A percentile compares a stretch with the other conserved stretches of the same genome.
Evolutionary conservation across 495 filamentous ascomycete genomes (phyloP).

Genomic region (Penicillium malachiteum): DNA sequence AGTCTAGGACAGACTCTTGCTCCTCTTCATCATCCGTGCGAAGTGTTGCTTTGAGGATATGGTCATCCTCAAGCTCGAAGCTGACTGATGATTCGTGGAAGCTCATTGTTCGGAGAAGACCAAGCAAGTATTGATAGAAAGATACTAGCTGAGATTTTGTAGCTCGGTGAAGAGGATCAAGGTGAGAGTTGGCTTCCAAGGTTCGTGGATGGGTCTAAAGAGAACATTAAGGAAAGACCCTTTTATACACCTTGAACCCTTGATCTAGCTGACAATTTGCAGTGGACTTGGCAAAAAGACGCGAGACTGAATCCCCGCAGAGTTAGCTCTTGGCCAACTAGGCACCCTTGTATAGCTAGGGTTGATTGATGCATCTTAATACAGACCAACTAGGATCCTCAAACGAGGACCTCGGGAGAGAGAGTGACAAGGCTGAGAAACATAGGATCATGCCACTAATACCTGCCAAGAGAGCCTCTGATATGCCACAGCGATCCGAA

Average conservation of each 20-base stretch:
- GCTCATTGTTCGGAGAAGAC: conserved; percentile 32
- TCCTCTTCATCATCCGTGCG: conserved; percentile 26
- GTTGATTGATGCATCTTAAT: no score
- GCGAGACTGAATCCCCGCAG: background rate
- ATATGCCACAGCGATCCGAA: background rate
- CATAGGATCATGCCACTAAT: background rate
- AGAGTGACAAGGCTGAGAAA: background rate
- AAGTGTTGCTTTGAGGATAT: conserved; percentile 40
- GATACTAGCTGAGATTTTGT: no score
- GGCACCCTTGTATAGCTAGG: background rate
- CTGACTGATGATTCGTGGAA: conserved; percentile 42
- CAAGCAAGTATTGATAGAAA: no score
- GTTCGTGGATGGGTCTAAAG: no score
- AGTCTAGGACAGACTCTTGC: conserved; percentile 36
- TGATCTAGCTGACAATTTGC: no score
- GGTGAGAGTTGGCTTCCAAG: no score
- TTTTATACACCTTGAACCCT: background rate
- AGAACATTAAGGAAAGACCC: no score
- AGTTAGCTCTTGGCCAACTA: background rate
- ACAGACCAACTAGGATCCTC: no score
- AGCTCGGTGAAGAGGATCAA: no score
- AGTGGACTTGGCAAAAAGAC: background rate
- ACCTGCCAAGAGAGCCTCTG: no score
- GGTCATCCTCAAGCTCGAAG: conserved; percentile 40
- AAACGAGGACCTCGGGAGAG: no score